Evolutionary conservation across 1,284 basidiomycete genomes (phyloP).

Genomic region (Boletus albobrunnescens): DNA sequence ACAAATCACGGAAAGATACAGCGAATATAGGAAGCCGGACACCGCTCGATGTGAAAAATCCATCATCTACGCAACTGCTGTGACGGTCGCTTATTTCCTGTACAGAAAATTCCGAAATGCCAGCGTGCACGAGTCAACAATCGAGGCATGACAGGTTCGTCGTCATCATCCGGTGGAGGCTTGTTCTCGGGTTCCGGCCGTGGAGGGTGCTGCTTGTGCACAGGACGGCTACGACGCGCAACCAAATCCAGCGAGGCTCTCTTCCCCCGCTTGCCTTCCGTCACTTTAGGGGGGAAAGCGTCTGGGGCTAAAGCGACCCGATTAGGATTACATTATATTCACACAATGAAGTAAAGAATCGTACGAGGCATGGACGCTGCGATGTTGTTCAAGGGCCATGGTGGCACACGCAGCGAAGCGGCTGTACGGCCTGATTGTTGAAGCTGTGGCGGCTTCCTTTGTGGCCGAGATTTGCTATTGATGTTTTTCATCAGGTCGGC

Average conservation of each 20-base stretch:
- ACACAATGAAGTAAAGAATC: conserved; percentile 1
- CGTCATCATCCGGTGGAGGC: not conserved
- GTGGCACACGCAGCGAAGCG: conserved; percentile 17
- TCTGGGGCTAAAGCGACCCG: conserved; percentile 25
- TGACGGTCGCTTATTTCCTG: conserved; percentile 23
- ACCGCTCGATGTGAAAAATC: not conserved
- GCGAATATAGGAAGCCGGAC: not conserved
- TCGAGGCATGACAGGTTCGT: conserved; percentile 5
- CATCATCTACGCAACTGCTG: conserved; percentile 14
- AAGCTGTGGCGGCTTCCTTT: conserved; percentile 19
- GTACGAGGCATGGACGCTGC: conserved; percentile 33
- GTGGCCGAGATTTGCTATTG: conserved; percentile 17
- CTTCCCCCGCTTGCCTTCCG: conserved; percentile 20
- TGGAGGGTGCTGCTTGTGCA: conserved; percentile 26
- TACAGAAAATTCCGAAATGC: conserved; percentile 35
- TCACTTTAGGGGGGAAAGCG: conserved; percentile 26
- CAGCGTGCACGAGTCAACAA: conserved; percentile 16
- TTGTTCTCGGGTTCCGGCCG: conserved; percentile 10
- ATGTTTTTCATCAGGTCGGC: conserved; percentile 32
- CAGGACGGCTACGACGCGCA: conserved; percentile 23
- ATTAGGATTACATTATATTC: conserved; percentile 5
- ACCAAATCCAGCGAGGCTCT: conserved; percentile 8
- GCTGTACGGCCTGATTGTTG: conserved; percentile 11
- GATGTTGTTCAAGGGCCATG: conserved; percentile 29
- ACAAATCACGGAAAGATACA: conserved; percentile 11